phyloP scores from a whole-genome alignment of 2,329 filamentous ascomycete species.

The Colletotrichum tropicale region DNA sequence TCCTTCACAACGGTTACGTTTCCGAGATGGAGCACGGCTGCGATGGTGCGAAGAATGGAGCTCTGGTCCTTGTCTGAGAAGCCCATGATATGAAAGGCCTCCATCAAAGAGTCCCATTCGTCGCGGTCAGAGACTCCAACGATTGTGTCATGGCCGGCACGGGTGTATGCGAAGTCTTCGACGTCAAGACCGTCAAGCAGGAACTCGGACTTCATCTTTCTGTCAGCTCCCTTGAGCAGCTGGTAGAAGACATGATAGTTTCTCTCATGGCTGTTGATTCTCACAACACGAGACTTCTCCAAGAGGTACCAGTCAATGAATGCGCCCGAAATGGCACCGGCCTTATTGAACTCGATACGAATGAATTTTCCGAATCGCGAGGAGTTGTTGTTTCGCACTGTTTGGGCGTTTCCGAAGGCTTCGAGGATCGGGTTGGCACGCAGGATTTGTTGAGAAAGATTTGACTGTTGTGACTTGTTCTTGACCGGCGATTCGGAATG shows the following conservation, averaged over 20 bases:
- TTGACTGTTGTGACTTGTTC: constrained; percentile 71
- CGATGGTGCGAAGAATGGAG: constrained; percentile 84
- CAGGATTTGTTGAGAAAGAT: constrained; percentile 93
- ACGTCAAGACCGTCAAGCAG: constrained; percentile 76
- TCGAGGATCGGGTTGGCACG: constrained; percentile 97
- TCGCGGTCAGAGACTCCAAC: constrained; percentile 86
- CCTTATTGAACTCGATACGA: constrained; percentile 88
- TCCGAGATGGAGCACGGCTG: constrained; percentile 90
- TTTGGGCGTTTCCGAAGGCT: constrained; percentile 97
- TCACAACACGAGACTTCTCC: constrained; percentile 97
- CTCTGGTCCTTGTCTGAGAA: constrained; percentile 85
- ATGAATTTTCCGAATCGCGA: constrained; percentile 99
- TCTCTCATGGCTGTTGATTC: constrained; percentile 83
- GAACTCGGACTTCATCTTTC: constrained; percentile 75
- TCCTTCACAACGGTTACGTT: constrained; percentile 92
- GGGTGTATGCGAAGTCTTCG: constrained; percentile 90
- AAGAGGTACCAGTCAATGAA: constrained; percentile 99
- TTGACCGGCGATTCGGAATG: constrained; percentile 76
- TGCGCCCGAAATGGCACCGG: constrained; percentile 90
- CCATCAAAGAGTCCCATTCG: constrained; percentile 89
- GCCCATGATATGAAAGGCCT: constrained; percentile 94
- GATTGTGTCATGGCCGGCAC: constrained; percentile 90
- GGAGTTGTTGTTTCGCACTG: constrained; percentile 97
- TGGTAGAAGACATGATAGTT: constrained; percentile 99
- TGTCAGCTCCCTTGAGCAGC: constrained; percentile 82